Conservation (phyloP, 495 filamentous ascomycete genomes). For the Aspergillus steynii region DNA sequence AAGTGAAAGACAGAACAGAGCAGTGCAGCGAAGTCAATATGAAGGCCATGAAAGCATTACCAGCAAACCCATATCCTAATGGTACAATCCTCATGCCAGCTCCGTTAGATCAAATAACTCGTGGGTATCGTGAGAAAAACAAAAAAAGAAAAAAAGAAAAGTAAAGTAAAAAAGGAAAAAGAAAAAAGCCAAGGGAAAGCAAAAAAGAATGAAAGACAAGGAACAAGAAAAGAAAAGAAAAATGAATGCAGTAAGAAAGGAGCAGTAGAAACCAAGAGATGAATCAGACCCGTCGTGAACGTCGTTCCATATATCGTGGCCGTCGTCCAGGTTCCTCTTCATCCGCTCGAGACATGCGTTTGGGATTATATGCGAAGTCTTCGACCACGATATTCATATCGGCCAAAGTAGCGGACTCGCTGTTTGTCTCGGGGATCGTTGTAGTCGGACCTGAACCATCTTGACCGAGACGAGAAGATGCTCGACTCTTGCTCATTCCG, state of each 20-base stretch:
- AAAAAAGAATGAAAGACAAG: neutral
- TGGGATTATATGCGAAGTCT: constrained; percentile 20
- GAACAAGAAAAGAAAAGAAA: constrained; percentile 7
- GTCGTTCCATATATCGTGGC: constrained; percentile 42
- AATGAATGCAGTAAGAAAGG: constrained; percentile 3
- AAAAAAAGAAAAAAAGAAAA: neutral
- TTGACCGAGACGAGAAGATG: constrained; percentile 12
- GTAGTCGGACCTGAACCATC: constrained; percentile 8
- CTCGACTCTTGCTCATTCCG: constrained; percentile 2
- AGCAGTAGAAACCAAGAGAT: neutral
- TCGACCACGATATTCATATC: constrained; percentile 17
- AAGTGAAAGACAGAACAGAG: neutral
- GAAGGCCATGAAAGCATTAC: neutral
- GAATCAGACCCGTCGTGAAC: constrained; percentile 29
- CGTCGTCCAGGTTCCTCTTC: constrained; percentile 29
- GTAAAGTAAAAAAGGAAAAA: neutral
- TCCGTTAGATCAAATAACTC: neutral
- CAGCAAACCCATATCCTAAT: neutral
- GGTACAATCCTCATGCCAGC: neutral
- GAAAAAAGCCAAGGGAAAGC: neutral
- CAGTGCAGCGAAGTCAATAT: neutral
- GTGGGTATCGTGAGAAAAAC: neutral
- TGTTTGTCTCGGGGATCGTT: constrained; percentile 18
- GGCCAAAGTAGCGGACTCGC: constrained; percentile 10
- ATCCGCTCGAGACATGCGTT: constrained; percentile 16